Conservation (phyloP, 305 asterid species). For the Fraxinus ornus region DNA sequence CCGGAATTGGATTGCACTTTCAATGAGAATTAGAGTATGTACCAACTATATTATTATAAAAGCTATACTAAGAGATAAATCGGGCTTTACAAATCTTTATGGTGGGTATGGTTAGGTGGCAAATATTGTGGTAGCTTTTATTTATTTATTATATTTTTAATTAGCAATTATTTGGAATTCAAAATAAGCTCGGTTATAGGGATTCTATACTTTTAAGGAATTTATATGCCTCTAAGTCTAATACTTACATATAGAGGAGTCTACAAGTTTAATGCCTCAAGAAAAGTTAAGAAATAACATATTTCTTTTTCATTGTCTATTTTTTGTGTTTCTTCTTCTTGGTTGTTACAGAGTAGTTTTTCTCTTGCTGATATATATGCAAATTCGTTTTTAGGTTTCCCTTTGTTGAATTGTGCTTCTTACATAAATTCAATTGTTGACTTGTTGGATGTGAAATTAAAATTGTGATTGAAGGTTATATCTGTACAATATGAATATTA, state of each 20-base stretch:
- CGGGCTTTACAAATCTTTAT: not conserved
- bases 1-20: not conserved
- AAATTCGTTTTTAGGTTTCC: not conserved
- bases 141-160: no score
- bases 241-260: not conserved
- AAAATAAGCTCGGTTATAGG: not conserved
- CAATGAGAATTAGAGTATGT: not conserved
- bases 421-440: not conserved
- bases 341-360: not conserved
- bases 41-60: not conserved
- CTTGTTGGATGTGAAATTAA: not conserved
- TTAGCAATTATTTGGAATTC: not conserved
- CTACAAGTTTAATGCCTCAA: not conserved
- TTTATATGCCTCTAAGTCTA: not conserved
- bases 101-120: not conserved
- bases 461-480: not conserved
- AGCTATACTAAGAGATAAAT: no score
- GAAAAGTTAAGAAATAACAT: not conserved
- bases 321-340: not conserved
- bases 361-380: not conserved
- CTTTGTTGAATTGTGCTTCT: not conserved
- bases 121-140: not conserved
- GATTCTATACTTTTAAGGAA: not conserved
- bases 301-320: no score
- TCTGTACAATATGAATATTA: not conserved